Evolutionary conservation across 345 rosid genomes (phyloP).

Genomic region (Citrus glauca): DNA sequence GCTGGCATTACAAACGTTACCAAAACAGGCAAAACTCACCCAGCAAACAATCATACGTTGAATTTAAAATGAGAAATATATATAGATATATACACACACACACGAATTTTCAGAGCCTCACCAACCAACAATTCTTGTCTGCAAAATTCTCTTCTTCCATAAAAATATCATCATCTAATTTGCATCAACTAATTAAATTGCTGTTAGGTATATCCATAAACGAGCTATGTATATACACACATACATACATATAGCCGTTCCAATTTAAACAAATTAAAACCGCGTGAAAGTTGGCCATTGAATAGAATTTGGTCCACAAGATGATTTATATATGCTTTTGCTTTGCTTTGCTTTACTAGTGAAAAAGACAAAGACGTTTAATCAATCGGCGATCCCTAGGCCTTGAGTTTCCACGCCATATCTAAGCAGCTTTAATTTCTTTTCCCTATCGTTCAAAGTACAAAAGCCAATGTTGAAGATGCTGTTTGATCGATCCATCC

Average conservation of each 20-base stretch:
- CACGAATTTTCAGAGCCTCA: neutral
- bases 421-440: conserved; percentile 2
- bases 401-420: conserved; percentile 10
- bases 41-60: neutral
- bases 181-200: neutral
- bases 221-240: neutral
- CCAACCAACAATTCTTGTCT: neutral
- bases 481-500: neutral
- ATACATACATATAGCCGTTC: neutral
- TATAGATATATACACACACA: too few relatives aligned
- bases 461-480: neutral
- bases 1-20: neutral
- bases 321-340: conserved; percentile 2
- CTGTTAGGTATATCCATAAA: neutral
- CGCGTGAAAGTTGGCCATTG: conserved; percentile 17
- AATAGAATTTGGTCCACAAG: neutral
- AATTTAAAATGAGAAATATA: neutral
- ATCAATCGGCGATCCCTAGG: conserved; percentile 27
- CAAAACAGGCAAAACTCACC: neutral
- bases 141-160: neutral
- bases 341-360: conserved; percentile 26
- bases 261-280: neutral
- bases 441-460: neutral
- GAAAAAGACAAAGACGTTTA: conserved; percentile 21
- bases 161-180: neutral